Conservation (phyloP, 2,329 filamentous ascomycete species). For the Golovinomyces cichoracearum region DNA sequence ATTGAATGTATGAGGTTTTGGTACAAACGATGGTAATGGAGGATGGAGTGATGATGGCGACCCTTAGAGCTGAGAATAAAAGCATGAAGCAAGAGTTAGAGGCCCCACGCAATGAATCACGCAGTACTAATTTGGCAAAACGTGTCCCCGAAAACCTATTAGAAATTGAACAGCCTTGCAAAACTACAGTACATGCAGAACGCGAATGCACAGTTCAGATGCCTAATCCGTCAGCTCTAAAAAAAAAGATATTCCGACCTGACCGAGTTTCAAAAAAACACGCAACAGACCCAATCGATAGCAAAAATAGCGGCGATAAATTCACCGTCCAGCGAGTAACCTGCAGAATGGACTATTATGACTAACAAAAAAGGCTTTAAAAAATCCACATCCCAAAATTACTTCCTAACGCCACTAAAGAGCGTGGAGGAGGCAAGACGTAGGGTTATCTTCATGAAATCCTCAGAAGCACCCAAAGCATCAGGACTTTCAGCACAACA, state of each 20-base stretch:
- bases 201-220: background rate
- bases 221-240: background rate
- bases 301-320: background rate
- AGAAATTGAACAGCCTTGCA: background rate
- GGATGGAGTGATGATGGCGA: background rate
- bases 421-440: background rate
- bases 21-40: background rate
- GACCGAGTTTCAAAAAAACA: background rate
- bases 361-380: background rate
- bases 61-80: background rate
- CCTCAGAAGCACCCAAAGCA: background rate
- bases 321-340: background rate
- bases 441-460: background rate
- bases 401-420: background rate
- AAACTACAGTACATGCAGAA: background rate
- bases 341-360: background rate
- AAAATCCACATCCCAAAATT: background rate
- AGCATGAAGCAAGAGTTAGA: background rate
- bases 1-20: background rate
- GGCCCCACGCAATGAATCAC: background rate
- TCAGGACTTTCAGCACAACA: background rate
- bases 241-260: background rate
- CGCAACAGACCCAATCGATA: background rate
- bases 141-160: background rate
- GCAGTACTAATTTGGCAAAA: background rate